Evolutionary conservation across 768 basidiomycete species (phyloP), one percentile per base, ranked within the genome.

Genomic region (Tulasnella sp.): DNA sequence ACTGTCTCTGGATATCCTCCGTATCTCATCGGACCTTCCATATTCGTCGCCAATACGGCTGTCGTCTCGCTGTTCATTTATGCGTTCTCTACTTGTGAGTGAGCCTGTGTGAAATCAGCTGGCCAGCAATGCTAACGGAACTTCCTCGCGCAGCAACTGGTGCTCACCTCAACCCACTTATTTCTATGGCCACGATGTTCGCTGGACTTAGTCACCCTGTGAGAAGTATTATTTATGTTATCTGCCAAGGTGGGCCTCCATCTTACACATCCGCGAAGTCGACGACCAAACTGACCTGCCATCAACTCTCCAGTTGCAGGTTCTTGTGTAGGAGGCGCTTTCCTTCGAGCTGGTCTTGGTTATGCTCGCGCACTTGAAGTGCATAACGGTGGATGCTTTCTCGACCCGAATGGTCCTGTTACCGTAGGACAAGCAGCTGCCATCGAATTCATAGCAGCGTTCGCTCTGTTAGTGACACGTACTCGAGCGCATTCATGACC

Each of bases 371-470:
- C 76, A 1, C 20, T 77, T 3, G 46, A 50, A 40, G 76, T 77
- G 7, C 76, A 77, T 77, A 77, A 77, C 24, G 76, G 76, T 31
- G 76, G 76, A 9, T 77, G 76, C 76, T 77, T 42, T 9, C 76
- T 77, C 48, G 76, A 77, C n/a, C 76, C 76, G 34, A 77, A 77
- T 77, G 76, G 76, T 48, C 46, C 76, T 14, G 34, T 60, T 18
- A 54, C 76, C n/a, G 76, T 77, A 5, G 76, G 76, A 6, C 76
- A 77, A 60, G 76, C 76, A 60, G 76, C 58, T 24, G 46, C 48
- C 54, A 77, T 77, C 54, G 76, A 77, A 46, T 77, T 77, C 48
- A 77, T 77, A n/a, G 76, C 41, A n/a, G 48, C 76, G 20, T 77
- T 77, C 48, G 58, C 48, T 64, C 22, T 77, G 76, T 77, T 14